Conservation (phyloP, 1,139 yeast genomes). For the Suzukiozyma palmioleophila region DNA sequence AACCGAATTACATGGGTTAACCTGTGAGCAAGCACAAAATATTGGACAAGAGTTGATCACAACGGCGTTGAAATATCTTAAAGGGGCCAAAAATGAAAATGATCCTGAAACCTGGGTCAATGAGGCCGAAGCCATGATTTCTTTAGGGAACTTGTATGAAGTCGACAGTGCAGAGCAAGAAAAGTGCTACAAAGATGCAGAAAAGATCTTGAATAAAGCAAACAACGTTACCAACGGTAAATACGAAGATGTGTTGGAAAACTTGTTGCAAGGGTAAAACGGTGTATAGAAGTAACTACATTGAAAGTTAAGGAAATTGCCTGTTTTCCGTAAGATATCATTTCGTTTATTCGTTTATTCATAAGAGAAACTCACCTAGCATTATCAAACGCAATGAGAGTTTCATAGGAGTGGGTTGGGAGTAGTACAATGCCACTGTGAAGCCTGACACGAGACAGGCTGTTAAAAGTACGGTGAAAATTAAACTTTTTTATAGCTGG, state of each 20-base stretch:
- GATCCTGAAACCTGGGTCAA: slow-evolving; percentile 80
- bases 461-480: too few species aligned
- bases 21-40: slow-evolving; percentile 41
- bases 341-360: neutral
- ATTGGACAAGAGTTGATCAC: slow-evolving; percentile 47
- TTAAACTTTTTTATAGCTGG: too few species aligned
- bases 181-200: slow-evolving; percentile 61
- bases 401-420: too few species aligned
- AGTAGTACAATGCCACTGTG: too few species aligned
- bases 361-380: too few species aligned
- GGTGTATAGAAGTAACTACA: neutral
- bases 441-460: too few species aligned
- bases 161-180: slow-evolving; percentile 66
- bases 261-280: slow-evolving; percentile 20
- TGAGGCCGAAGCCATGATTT: slow-evolving; percentile 79
- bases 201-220: slow-evolving; percentile 54
- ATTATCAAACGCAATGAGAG: too few species aligned
- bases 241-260: slow-evolving; percentile 55
- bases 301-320: neutral
- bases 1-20: slow-evolving; percentile 36
- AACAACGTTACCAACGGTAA: slow-evolving; percentile 76
- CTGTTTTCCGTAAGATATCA: neutral
- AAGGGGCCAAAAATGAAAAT: slow-evolving; percentile 59
- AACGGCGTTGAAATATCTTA: slow-evolving; percentile 56
- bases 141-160: slow-evolving; percentile 69